Conservation (phyloP, 139 green algal species). For the Picochlorum sp. region DNA sequence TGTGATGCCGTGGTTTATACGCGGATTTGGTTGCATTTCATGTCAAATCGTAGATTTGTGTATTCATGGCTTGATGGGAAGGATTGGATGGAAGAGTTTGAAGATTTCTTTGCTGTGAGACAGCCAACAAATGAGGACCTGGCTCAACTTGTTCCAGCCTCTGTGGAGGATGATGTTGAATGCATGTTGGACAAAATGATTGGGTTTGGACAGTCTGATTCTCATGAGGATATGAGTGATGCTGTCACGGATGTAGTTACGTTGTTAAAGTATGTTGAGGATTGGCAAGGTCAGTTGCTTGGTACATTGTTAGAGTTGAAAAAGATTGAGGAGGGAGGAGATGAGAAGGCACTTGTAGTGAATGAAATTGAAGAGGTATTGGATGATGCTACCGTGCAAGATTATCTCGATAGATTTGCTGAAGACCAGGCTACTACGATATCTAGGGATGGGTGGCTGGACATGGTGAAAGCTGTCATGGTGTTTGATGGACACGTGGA, state of each 20-base stretch:
- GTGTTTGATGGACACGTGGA: not conserved
- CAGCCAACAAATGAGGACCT: slow-evolving; percentile 21
- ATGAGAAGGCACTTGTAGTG: too few species aligned
- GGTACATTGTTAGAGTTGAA: not conserved
- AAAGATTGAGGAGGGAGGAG: too few species aligned
- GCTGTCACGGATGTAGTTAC: not conserved
- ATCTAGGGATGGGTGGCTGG: not conserved
- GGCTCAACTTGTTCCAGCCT: not conserved
- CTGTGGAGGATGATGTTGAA: not conserved
- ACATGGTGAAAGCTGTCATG: not conserved
- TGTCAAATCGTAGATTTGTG: slow-evolving; percentile 8
- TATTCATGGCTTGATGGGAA: slow-evolving; percentile 14
- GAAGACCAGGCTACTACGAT: too few species aligned
- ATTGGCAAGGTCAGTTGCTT: slow-evolving; percentile 3
- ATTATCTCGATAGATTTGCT: too few species aligned
- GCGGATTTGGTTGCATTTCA: slow-evolving; percentile 17
- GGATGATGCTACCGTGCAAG: too few species aligned
- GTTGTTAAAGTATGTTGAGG: not conserved
- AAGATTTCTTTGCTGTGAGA: slow-evolving; percentile 26
- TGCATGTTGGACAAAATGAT: not conserved
- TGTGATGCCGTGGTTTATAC: slow-evolving; percentile 4
- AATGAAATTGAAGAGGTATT: too few species aligned
- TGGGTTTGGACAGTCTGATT: not conserved
- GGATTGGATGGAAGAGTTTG: slow-evolving; percentile 25
- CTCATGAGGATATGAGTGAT: not conserved